phyloP scores from a whole-genome alignment of 1,284 basidiomycete genomes.

The Puccinia polysora region DNA sequence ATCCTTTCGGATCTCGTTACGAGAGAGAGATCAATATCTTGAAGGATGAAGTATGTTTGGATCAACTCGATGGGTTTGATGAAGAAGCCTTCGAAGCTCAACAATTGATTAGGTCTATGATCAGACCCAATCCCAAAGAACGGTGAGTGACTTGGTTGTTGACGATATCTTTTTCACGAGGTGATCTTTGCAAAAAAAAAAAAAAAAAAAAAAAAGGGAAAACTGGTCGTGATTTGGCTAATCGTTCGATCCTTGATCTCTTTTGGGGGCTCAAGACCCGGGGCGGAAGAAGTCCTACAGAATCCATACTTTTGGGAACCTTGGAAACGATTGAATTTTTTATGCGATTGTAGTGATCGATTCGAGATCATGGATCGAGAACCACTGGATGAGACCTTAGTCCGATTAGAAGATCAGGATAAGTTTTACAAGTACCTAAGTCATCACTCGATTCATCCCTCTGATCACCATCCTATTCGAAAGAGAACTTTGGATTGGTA shows the following conservation, averaged over 20 bases:
- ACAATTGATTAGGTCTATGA: conserved; percentile 70
- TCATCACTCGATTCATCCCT: background rate
- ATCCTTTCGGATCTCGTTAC: conserved; percentile 85
- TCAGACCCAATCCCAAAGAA: conserved; percentile 66
- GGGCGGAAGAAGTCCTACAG: conserved; percentile 74
- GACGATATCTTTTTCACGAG: no score
- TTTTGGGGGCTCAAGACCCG: conserved; percentile 61
- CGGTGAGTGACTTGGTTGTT: no score
- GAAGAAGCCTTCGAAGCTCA: conserved; percentile 83
- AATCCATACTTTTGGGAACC: conserved; percentile 98
- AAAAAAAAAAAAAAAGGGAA: no score
- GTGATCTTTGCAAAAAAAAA: no score
- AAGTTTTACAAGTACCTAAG: conserved; percentile 42
- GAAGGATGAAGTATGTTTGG: conserved; percentile 67
- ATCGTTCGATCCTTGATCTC: background rate
- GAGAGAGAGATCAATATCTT: conserved; percentile 87
- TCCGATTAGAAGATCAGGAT: conserved; percentile 65
- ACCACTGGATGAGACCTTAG: conserved; percentile 71
- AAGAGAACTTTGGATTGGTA: conserved; percentile 72
- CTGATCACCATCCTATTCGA: background rate
- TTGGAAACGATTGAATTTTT: conserved; percentile 75
- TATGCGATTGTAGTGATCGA: conserved; percentile 93
- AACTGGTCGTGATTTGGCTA: background rate
- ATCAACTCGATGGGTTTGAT: conserved; percentile 70
- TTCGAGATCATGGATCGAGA: conserved; percentile 97